Conservation (phyloP, 2,329 filamentous ascomycete species). For the Lasiodiplodia sp. region DNA sequence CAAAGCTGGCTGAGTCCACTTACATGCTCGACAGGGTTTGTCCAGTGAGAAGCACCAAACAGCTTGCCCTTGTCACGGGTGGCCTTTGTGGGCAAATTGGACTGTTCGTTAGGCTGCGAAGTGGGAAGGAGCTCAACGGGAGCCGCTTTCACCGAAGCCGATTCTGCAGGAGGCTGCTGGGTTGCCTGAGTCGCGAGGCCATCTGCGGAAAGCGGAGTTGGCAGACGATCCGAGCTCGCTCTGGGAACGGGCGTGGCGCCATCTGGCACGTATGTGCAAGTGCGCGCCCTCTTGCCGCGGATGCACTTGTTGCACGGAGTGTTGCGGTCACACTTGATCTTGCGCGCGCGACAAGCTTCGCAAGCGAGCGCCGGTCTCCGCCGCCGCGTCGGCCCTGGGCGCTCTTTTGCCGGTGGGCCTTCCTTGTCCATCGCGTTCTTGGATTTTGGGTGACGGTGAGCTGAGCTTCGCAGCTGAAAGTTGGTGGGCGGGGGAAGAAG, state of each 20-base stretch:
- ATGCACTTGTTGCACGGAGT: constrained; percentile 38
- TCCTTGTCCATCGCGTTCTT: background rate
- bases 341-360: constrained; percentile 39
- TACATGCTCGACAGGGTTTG: constrained; percentile 59
- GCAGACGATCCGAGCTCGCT: background rate
- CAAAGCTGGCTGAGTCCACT: constrained; percentile 31
- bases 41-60: constrained; percentile 66
- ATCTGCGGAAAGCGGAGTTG: background rate
- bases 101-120: background rate
- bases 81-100: background rate
- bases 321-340: constrained; percentile 39
- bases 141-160: background rate
- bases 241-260: background rate
- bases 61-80: constrained; percentile 36
- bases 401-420: background rate
- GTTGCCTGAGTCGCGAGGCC: background rate
- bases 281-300: constrained; percentile 22
- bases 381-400: constrained; percentile 31
- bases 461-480: background rate
- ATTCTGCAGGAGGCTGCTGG: background rate
- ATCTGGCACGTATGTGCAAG: constrained; percentile 31
- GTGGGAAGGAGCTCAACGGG: background rate
- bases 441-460: background rate
- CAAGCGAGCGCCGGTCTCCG: constrained; percentile 39
- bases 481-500: background rate